phyloP scores from a whole-genome alignment of 805 yeast species.

The Yamadazyma paraphyllophila region DNA sequence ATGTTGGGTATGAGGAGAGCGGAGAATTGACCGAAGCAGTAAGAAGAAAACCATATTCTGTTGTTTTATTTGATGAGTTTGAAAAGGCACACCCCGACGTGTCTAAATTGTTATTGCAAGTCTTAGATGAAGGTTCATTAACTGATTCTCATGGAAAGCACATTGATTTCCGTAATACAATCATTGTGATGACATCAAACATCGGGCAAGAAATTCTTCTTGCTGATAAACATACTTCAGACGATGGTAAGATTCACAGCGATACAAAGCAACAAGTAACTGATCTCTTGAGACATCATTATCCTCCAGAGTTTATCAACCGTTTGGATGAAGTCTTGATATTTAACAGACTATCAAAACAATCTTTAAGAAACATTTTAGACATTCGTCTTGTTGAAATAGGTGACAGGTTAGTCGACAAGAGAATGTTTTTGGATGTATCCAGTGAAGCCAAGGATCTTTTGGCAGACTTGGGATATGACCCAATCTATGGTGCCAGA shows the following conservation, averaged over 20 bases:
- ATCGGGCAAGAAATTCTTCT: slow-evolving; percentile 90
- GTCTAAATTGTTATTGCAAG: slow-evolving; percentile 87
- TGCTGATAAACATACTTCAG: slow-evolving; percentile 57
- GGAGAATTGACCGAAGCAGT: slow-evolving; percentile 98
- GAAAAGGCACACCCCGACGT: slow-evolving; percentile 97
- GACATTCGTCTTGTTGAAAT: slow-evolving; percentile 83
- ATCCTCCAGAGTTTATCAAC: slow-evolving; percentile 94
- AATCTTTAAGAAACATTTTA: slow-evolving; percentile 73
- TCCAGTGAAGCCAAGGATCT: slow-evolving; percentile 67
- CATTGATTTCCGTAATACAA: slow-evolving; percentile 91
- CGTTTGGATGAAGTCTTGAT: slow-evolving; percentile 92
- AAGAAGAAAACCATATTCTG: slow-evolving; percentile 91
- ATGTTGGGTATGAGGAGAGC: slow-evolving; percentile 92
- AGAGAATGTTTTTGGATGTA: slow-evolving; percentile 63
- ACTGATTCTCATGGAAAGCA: slow-evolving; percentile 95
- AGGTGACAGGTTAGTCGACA: slow-evolving; percentile 70
- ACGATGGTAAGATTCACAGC: slow-evolving; percentile 57
- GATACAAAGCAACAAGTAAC: slow-evolving; percentile 57
- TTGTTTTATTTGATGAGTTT: slow-evolving; percentile 90
- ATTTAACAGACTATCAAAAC: slow-evolving; percentile 83
- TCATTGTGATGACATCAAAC: slow-evolving; percentile 94
- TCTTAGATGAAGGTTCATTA: slow-evolving; percentile 89
- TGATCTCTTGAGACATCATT: slow-evolving; percentile 65
- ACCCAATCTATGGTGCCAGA: slow-evolving; percentile 90
- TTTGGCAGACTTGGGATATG: slow-evolving; percentile 85